Base-by-base conservation (phyloP, 2,329 filamentous ascomycete genomes). In the Ramularia collo-cygni region DNA sequence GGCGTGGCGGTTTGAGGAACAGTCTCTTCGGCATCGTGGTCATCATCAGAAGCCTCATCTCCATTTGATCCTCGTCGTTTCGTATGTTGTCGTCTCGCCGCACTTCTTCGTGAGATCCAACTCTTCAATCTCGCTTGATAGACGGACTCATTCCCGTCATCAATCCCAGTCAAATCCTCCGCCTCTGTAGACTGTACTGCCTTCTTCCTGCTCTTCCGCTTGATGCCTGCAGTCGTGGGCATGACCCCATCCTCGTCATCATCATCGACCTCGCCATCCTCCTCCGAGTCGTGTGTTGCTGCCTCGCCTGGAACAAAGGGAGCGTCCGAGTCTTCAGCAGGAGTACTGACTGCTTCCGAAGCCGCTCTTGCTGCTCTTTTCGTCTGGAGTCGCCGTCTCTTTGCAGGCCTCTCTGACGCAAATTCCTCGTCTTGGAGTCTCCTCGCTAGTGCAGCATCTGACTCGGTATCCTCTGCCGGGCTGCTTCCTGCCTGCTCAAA, bases 111-210 rank as follows among this genome's bases (percentile, higher is more conserved):
- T 33, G 72, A 66, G 1, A 84, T 74, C 92, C 92, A 98, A 39
- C 77, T 76, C 15, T 77, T 72, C 3, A 98, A 62, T 29, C 92
- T 77, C 31, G 69, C 68, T 54, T 86, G 83, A 59, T 93, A 98
- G 14, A 88, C 72, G 1, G 72, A 67, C 60, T 95, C 89, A 44
- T 94, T 83, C 1, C 92, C 93, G 60, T 98, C 92, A 55, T 98
- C 92, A 14, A 95, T 64, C 2, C 75, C 75, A 9, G 72, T 69
- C 19, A 82, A 61, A 51, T 80, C 76, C 50, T 79, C 74, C 29
- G 61, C 54, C 28, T 60, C 58, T 3, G 52, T 52, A 10, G 47
- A 42, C 15, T 46, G 30, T 12, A 54, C 57, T 5, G 47, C 39
- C 21, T 49, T 54, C 2, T 37, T 53, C 15, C 54, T 52, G 9